Evolutionary conservation across 2,329 filamentous ascomycete species (phyloP), one percentile per base, ranked within the genome.

Genomic region (Epichloe gansuensis): DNA sequence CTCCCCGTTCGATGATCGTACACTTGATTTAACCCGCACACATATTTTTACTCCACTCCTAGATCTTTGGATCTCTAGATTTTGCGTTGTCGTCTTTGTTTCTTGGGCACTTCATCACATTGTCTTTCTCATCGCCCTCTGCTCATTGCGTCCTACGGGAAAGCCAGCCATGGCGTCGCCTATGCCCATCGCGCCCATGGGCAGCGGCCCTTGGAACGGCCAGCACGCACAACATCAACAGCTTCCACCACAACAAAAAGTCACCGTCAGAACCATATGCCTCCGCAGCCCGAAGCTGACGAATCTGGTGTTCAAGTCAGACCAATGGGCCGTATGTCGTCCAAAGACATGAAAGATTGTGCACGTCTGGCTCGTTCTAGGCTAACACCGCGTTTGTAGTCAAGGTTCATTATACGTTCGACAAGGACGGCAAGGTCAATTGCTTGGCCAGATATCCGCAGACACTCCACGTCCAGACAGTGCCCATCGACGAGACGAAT

Each of bases 341-440:
- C 42, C n/a, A 53, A 48, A 53, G 46, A 80, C 66, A 81, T 72
- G 34, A 9, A 53, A 46, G 54, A 44, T 58, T 51, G 51, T 49
- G 49, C 54, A 46, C 53, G 25, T 49, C 49, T 49, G 39, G 48
- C 46, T 17, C 48, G 6, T 51, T 17, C 12, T 46, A 59, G 23
- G 53, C 61, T 61, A 57, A 62, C 60, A 45, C 23, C 43, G 13
- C 42, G 48, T 15, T 43, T 59, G 43, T 68, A 95, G 91, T 97
- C 69, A 97, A 97, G 76, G 86, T 97, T 48, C 83, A 95, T 56
- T 98, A 97, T 71, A 95, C 90, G 35, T 96, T 97, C 71, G 91
- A 97, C 67, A 83, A 85, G 64, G 85, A 91, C 59, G 85, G 82
- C 71, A 90, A 90, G 69, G 85, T 89, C 58, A 91, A 91, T 65